Base-by-base conservation (phyloP, 495 filamentous ascomycete species). In the Tuber calosporum region DNA sequence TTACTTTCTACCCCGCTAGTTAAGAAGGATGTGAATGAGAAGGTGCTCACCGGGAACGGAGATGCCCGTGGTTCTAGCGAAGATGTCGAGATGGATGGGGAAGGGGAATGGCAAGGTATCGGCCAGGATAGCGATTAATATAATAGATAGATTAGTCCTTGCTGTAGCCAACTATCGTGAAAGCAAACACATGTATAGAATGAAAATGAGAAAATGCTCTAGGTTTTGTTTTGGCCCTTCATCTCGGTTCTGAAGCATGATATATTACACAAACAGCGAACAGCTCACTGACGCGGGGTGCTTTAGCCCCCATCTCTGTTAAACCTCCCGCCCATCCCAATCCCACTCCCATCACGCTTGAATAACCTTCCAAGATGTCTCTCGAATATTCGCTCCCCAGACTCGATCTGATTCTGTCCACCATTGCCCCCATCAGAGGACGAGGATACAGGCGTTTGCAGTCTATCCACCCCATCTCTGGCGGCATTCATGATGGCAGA, bases 291-390 rank as follows among this genome's bases (percentile, higher is more conserved):
- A 22, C 39, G 36, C 37, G n/a, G 22, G 26, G 26, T 36, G 66
- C 34, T 37, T 41, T 70, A 78, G 38, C 67, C 75, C 8, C 76
- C 73, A 40, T 78, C 79, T 39, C 73, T 73, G 19, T 86, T 87
- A 83, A 95, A 93, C 75, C 92, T 84, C 15, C 90, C 88, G 15
- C 92, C 90, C 82, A 98, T 89, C 4, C 90, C 90, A 48, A 77
- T 78, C 19, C 79, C 79, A 36, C 92, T 91, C 41, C 94, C 87
- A 84, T 99, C 95, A 71, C 94, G 83, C 69, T 90, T 88, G 84
- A 99, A 98, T 84, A 99, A 97, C 83, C 95, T 97, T 4, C 95
- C 95, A 82, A 99, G 91, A 82, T 91, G 83, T 69, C 90, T 88
- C 84, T 98, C 97, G 84, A 98, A 97, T 83, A 95, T 97, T 2